phyloP scores from a whole-genome alignment of 2,329 filamentous ascomycete genomes.

The Tolypocladium tundrense region DNA sequence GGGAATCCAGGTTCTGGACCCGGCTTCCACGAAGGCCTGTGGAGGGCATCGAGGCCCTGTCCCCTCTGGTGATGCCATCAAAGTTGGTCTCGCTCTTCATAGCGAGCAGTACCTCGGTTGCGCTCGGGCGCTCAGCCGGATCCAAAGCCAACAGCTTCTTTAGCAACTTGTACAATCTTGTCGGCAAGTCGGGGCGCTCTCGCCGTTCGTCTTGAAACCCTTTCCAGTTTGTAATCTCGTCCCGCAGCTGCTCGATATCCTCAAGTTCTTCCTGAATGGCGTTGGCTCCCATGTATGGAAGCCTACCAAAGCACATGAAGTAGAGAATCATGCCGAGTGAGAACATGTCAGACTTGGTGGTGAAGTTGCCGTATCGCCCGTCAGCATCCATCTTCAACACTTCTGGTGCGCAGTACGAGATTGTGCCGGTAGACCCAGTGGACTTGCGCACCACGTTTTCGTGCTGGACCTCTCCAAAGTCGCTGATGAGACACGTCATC shows the following conservation, averaged over 20 bases:
- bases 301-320: conserved; percentile 87
- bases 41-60: conserved; percentile 22
- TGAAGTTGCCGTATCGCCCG: conserved; percentile 83
- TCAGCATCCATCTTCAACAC: conserved; percentile 61
- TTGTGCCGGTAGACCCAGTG: conserved; percentile 87
- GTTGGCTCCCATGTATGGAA: conserved; percentile 81
- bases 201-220: conserved; percentile 73
- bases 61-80: conserved; percentile 28
- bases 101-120: conserved; percentile 71
- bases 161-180: conserved; percentile 75
- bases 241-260: conserved; percentile 73
- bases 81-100: conserved; percentile 58
- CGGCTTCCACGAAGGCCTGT: conserved; percentile 32
- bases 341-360: conserved; percentile 96
- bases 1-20: conserved; percentile 47
- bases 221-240: conserved; percentile 77
- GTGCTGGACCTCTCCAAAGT: conserved; percentile 93
- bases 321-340: conserved; percentile 97
- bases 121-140: conserved; percentile 67
- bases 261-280: conserved; percentile 83
- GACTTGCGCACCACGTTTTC: conserved; percentile 75
- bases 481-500: conserved; percentile 79
- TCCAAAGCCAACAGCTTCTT: conserved; percentile 71
- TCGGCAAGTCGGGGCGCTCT: conserved; percentile 70
- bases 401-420: conserved; percentile 95